Evolutionary conservation across 257 asterid genomes (phyloP).

Genomic region (Solanum ossicruentum): DNA sequence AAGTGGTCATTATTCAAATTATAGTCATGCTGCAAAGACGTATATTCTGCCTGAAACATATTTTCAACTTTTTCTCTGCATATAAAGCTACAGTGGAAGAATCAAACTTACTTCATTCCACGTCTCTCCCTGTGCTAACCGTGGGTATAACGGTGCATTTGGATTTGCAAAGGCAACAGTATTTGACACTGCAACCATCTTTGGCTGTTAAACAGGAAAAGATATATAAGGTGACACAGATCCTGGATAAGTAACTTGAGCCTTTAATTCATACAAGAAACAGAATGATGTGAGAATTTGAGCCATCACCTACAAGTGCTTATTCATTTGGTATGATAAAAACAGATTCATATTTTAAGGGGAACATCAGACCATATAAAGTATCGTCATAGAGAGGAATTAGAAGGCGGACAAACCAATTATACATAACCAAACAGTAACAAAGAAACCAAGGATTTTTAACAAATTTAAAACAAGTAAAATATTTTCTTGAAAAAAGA

Average conservation of each 20-base stretch:
- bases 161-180: conserved; percentile 62
- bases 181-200: conserved; percentile 67
- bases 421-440: neutral
- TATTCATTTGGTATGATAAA: neutral
- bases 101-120: conserved; percentile 76
- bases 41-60: neutral
- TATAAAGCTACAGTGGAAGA: neutral
- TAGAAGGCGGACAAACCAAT: neutral
- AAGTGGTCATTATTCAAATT: neutral
- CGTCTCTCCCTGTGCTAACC: conserved; percentile 80
- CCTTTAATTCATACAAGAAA: neutral
- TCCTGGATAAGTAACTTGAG: neutral
- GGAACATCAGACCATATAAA: neutral
- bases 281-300: neutral
- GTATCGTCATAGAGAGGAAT: neutral
- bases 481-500: neutral
- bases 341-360: neutral
- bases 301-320: neutral
- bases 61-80: neutral
- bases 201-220: conserved; percentile 43
- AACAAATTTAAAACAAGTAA: neutral
- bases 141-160: conserved; percentile 86
- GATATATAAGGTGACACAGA: neutral
- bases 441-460: neutral
- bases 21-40: neutral